These are phyloP conservation scores for Eucalyptus shirleyi DNA, from an alignment of 345 rosid genomes.

Conservation along the genomic window DNA sequence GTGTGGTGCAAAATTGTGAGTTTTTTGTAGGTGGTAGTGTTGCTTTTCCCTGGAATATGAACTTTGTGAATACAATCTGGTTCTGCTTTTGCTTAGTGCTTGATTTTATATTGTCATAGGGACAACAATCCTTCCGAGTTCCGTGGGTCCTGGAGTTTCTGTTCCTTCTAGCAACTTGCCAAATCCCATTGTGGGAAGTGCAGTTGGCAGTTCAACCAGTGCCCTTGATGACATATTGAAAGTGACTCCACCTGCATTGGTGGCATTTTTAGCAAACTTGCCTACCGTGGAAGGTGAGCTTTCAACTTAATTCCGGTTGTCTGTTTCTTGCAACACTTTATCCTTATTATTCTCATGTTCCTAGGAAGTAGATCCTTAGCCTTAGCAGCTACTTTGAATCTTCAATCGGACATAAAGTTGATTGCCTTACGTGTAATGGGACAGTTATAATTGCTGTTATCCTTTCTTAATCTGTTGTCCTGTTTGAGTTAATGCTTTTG, in stretches of 20 bases:
- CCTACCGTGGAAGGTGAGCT: constrained; percentile 62
- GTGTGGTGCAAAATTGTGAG: background rate
- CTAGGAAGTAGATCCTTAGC: background rate
- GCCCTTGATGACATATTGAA: constrained; percentile 54
- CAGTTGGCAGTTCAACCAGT: constrained; percentile 25
- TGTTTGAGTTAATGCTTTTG: background rate
- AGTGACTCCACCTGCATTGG: constrained; percentile 71
- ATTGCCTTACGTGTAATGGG: background rate
- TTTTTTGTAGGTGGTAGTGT: background rate
- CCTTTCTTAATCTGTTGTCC: background rate
- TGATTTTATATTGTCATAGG: constrained; percentile 13
- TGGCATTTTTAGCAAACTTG: constrained; percentile 63
- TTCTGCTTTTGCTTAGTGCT: background rate
- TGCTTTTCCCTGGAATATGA: background rate
- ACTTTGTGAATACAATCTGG: background rate
- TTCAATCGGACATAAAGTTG: background rate
- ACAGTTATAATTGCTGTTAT: background rate
- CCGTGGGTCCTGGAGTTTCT: constrained; percentile 22
- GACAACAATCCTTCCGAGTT: constrained; percentile 7
- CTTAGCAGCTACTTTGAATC: background rate
- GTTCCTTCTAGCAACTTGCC: constrained; percentile 23
- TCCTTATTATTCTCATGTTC: background rate
- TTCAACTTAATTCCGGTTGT: background rate
- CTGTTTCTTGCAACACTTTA: background rate
- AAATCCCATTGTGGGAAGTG: constrained; percentile 17